Evolutionary conservation across 2,329 filamentous ascomycete species (phyloP).

Genomic region (Colletotrichum karsti): DNA sequence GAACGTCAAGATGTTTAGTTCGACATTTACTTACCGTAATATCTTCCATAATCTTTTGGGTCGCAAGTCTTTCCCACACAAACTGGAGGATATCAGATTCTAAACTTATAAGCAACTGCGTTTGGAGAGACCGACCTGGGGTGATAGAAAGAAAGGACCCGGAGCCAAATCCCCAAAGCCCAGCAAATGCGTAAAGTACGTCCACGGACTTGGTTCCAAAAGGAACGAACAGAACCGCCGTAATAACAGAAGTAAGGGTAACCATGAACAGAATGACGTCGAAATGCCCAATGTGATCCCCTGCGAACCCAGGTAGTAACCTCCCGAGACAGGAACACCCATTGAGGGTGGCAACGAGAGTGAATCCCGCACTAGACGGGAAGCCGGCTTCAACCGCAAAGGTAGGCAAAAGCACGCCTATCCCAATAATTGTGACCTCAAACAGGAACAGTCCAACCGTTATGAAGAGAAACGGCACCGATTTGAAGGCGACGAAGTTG

Average conservation of each 20-base stretch:
- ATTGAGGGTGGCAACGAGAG: conserved; percentile 53
- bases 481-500: conserved; percentile 49
- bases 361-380: conserved; percentile 47
- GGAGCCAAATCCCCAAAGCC: conserved; percentile 56
- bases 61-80: conserved; percentile 56
- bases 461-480: conserved; percentile 50
- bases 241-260: conserved; percentile 38
- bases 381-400: conserved; percentile 48
- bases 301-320: conserved; percentile 50
- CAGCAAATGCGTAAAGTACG: conserved; percentile 52
- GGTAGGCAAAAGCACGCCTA: conserved; percentile 53
- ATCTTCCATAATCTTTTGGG: conserved; percentile 51
- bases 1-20: too few relatives aligned
- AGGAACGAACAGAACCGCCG: conserved; percentile 52
- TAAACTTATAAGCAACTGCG: neutral
- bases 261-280: conserved; percentile 44
- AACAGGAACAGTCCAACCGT: conserved; percentile 52
- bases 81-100: conserved; percentile 34
- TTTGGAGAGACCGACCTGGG: conserved; percentile 30
- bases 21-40: conserved; percentile 8
- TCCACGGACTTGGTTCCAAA: conserved; percentile 47
- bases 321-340: conserved; percentile 51
- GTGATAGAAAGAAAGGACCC: conserved; percentile 55
- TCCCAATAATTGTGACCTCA: conserved; percentile 57
- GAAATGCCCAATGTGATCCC: conserved; percentile 52